These are phyloP conservation scores for Aspergillus indologenus DNA, from an alignment of 495 filamentous ascomycete genomes.

Conservation along the genomic window DNA sequence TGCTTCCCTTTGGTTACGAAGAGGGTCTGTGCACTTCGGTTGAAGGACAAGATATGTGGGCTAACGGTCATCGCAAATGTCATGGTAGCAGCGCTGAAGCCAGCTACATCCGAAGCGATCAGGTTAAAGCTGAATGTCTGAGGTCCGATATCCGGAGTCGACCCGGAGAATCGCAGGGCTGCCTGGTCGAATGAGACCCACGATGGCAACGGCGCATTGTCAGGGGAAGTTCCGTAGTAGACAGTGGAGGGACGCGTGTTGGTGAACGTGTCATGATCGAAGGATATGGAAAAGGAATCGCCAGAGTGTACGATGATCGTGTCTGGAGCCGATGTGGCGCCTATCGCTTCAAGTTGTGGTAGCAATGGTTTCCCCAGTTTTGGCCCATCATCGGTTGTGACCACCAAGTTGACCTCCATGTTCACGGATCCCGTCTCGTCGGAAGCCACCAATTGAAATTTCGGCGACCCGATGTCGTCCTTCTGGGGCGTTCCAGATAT, in stretches of 20 bases:
- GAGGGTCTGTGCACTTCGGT: conserved; percentile 52
- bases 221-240: conserved; percentile 74
- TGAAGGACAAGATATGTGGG: conserved; percentile 62
- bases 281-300: conserved; percentile 42
- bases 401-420: conserved; percentile 59
- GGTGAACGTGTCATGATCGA: conserved; percentile 48
- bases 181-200: conserved; percentile 75
- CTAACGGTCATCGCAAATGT: conserved; percentile 69
- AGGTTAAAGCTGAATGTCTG: conserved; percentile 71
- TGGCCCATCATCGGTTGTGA: conserved; percentile 54
- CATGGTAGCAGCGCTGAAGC: conserved; percentile 66
- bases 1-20: conserved; percentile 55
- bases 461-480: conserved; percentile 51
- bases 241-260: conserved; percentile 45
- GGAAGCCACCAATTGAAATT: conserved; percentile 60
- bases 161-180: conserved; percentile 69
- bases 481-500: conserved; percentile 63
- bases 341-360: conserved; percentile 45
- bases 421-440: conserved; percentile 54
- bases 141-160: conserved; percentile 65
- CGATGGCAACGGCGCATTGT: conserved; percentile 80
- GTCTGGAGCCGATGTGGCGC: conserved; percentile 44
- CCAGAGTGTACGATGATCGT: conserved; percentile 46
- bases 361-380: conserved; percentile 43
- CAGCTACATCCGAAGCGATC: conserved; percentile 75